Conservation (phyloP, 2,329 filamentous ascomycete genomes). For the Aspergillus pseudotamarii region DNA sequence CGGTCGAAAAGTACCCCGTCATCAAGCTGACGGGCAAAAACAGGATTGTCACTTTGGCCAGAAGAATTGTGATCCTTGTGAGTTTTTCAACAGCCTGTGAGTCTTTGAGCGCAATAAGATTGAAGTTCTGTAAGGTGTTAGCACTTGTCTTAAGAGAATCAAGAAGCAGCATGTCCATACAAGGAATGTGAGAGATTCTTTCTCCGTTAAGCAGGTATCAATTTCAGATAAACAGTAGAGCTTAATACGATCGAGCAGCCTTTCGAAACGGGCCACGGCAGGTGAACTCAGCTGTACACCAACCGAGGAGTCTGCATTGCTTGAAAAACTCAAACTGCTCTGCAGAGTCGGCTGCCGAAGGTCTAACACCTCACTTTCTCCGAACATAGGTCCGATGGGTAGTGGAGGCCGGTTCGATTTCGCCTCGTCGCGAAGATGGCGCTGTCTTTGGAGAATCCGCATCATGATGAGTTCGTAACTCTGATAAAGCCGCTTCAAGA, state of each 20-base stretch:
- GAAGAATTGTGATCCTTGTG: slow-evolving; percentile 70
- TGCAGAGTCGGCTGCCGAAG: slow-evolving; percentile 37
- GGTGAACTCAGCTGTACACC: slow-evolving; percentile 49
- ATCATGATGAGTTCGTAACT: slow-evolving; percentile 65
- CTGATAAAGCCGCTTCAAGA: slow-evolving; percentile 64
- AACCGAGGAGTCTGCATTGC: slow-evolving; percentile 30
- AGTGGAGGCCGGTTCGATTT: slow-evolving; percentile 26
- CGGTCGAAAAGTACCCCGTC: slow-evolving; percentile 73
- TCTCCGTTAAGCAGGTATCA: slow-evolving; percentile 67
- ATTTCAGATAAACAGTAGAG: slow-evolving; percentile 66
- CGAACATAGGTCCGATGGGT: slow-evolving; percentile 24
- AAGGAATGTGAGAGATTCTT: slow-evolving; percentile 69
- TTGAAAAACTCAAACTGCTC: slow-evolving; percentile 25
- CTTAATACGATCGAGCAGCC: slow-evolving; percentile 62
- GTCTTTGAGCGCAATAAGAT: slow-evolving; percentile 74
- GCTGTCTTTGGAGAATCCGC: slow-evolving; percentile 58
- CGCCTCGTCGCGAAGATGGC: slow-evolving; percentile 41
- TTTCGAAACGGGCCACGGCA: slow-evolving; percentile 61
- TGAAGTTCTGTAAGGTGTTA: slow-evolving; percentile 66
- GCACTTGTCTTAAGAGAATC: not conserved
- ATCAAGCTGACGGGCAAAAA: slow-evolving; percentile 76
- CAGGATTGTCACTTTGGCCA: slow-evolving; percentile 74
- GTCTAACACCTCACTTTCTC: slow-evolving; percentile 41
- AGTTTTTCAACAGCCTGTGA: slow-evolving; percentile 71
- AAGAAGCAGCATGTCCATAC: slow-evolving; percentile 43